Conservation (phyloP, 345 rosid genomes). For the Heritiera littoralis region DNA sequence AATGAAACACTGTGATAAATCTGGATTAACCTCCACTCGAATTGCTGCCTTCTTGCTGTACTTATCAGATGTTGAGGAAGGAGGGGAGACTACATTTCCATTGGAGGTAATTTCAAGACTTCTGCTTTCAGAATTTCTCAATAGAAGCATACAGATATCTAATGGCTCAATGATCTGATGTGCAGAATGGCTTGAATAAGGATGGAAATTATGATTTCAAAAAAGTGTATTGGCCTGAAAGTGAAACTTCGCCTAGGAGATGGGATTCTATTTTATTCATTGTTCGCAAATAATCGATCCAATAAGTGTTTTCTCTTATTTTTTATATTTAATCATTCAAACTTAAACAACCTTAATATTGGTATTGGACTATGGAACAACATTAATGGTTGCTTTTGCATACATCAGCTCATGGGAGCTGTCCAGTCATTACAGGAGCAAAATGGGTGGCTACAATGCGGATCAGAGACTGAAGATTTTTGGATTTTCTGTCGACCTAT, state of each 20-base stretch:
- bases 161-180: not conserved
- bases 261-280: slow-evolving; percentile 62
- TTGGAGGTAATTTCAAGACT: slow-evolving; percentile 46
- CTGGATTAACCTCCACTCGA: slow-evolving; percentile 24
- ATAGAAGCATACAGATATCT: not conserved
- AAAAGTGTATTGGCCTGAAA: slow-evolving; percentile 54
- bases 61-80: slow-evolving; percentile 63
- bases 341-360: not conserved
- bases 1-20: not conserved
- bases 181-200: slow-evolving; percentile 48
- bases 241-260: slow-evolving; percentile 67
- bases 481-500: not conserved
- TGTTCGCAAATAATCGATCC: slow-evolving; percentile 60
- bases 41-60: slow-evolving; percentile 65
- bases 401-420: slow-evolving; percentile 60
- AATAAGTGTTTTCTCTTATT: slow-evolving; percentile 19
- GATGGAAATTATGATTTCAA: slow-evolving; percentile 48
- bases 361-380: not conserved
- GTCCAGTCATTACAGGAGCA: slow-evolving; percentile 58
- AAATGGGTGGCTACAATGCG: slow-evolving; percentile 80
- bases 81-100: slow-evolving; percentile 76
- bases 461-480: slow-evolving; percentile 48
- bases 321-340: not conserved
- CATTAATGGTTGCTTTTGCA: slow-evolving; percentile 27
- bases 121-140: not conserved